These are phyloP conservation scores for Berberis thunbergii DNA, from an alignment of 164 flowering plant genomes.

Conservation along the genomic window DNA sequence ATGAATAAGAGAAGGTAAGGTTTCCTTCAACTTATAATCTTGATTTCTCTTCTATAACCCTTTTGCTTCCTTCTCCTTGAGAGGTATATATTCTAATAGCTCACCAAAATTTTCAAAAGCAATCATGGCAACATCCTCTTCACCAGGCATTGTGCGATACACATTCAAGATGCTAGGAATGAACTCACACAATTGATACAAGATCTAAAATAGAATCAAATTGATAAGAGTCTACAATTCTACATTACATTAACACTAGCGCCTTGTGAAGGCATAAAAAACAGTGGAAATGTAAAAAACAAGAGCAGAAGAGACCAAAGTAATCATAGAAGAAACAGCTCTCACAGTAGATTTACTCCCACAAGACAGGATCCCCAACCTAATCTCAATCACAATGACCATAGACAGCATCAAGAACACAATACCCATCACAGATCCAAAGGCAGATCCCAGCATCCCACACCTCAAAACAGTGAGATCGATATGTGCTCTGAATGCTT, in stretches of 20 bases:
- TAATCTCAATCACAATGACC: constrained; percentile 27
- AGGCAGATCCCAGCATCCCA: constrained; percentile 9
- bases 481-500: constrained; percentile 24
- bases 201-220: too few relatives aligned
- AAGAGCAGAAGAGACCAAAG: constrained; percentile 19
- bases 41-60: too few relatives aligned
- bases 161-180: too few relatives aligned
- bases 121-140: too few relatives aligned
- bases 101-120: too few relatives aligned
- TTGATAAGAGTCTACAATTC: not conserved
- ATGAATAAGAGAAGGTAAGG: too few relatives aligned
- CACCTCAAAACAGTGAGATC: constrained; percentile 17
- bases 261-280: constrained; percentile 16
- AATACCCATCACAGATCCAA: constrained; percentile 31
- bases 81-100: too few relatives aligned
- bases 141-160: too few relatives aligned
- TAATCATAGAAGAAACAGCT: constrained; percentile 12
- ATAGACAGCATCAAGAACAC: constrained; percentile 28
- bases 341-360: constrained; percentile 13
- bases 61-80: too few relatives aligned
- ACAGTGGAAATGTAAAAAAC: constrained; percentile 20
- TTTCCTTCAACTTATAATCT: too few relatives aligned
- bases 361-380: constrained; percentile 21
- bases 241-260: not conserved
- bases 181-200: too few relatives aligned